Base-by-base conservation (phyloP, 768 basidiomycete species). In the Cystofilobasidium ferigula region DNA sequence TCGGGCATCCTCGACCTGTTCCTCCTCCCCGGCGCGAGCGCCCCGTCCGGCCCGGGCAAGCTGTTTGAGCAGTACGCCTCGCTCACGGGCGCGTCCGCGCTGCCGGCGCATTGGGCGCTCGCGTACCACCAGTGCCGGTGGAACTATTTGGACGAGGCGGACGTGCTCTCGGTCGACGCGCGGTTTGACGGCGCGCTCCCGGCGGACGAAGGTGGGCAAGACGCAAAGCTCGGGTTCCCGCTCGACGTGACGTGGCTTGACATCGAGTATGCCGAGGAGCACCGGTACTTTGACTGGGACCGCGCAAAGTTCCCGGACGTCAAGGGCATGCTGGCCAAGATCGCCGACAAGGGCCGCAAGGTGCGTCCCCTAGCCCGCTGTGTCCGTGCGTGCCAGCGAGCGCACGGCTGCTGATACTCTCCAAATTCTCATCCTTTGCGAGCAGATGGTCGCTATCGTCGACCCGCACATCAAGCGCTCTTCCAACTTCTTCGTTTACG, bases 221-320 rank as follows among this genome's bases (percentile, higher is more conserved):
- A n/a, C n/a, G n/a, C n/a, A n/a, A n/a, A n/a, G n/a, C n/a, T n/a
- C n/a, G 88, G 86, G 47, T 89, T 97, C 64, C 95, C 95, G 0
- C 84, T 98, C 16, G 94, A 97, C 72, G 91, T 93, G 3, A 86
- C 97, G 73, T 97, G 93, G 94, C 82, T 97, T 48, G 94, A 95
- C 76, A 95, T 98, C 71, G 94, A 95, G 74, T 95, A 95, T 75
- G 79, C 93, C 0, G 84, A 87, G 51, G 89, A 90, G 53, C 90
- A 95, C 78, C 87, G 90, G 76, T 98, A 99, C 80, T 91, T 98
- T 76, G 88, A 97, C 69, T 99, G 95, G 95, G 85, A 97, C 71
- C 79, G 85, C 67, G 87, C 87, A 77, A 82, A 80, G 42, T 98
- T 98, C 85, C 90, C 93, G 8, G 88, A 95, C 73, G 94, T 94